Percentiles rank a stretch among this genome's conserved stretches.
phyloP scores from a whole-genome alignment of 495 filamentous ascomycete species.

The Tuber indicum region DNA sequence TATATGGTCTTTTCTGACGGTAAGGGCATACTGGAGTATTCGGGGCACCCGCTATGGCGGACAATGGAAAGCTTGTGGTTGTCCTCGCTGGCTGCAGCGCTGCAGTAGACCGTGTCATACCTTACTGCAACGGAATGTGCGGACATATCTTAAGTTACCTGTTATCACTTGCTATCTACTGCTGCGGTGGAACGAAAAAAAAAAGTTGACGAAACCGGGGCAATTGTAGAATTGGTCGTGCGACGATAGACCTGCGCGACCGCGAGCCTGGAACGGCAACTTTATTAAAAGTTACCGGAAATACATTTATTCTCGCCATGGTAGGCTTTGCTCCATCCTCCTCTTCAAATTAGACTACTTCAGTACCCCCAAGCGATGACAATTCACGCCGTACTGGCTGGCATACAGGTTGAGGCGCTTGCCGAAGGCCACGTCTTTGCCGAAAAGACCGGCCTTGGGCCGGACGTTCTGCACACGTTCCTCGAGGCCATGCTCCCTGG shows the following conservation, averaged over 20 bases:
- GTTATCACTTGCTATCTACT: background rate
- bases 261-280: constrained; percentile 55
- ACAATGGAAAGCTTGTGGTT: constrained; percentile 58
- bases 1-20: background rate
- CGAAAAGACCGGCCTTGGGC: constrained; percentile 73
- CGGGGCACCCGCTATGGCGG: constrained; percentile 72
- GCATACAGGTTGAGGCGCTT: constrained; percentile 51
- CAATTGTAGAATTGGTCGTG: constrained; percentile 50
- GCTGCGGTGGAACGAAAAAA: background rate
- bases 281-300: constrained; percentile 74
- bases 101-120: constrained; percentile 58
- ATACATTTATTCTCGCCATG: constrained; percentile 79
- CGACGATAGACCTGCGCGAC: constrained; percentile 63
- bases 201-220: background rate
- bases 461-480: constrained; percentile 60
- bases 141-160: constrained; percentile 3
- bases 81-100: constrained; percentile 64
- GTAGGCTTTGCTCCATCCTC: constrained; percentile 42
- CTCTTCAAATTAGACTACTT: background rate
- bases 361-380: background rate
- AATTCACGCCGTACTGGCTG: background rate
- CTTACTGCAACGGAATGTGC: constrained; percentile 68
- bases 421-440: constrained; percentile 69
- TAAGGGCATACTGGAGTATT: constrained; percentile 51
- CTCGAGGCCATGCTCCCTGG: constrained; percentile 57